Evolutionary conservation across 139 green algal species (phyloP).

Genomic region (Chlamydomonas asymmetrica): DNA sequence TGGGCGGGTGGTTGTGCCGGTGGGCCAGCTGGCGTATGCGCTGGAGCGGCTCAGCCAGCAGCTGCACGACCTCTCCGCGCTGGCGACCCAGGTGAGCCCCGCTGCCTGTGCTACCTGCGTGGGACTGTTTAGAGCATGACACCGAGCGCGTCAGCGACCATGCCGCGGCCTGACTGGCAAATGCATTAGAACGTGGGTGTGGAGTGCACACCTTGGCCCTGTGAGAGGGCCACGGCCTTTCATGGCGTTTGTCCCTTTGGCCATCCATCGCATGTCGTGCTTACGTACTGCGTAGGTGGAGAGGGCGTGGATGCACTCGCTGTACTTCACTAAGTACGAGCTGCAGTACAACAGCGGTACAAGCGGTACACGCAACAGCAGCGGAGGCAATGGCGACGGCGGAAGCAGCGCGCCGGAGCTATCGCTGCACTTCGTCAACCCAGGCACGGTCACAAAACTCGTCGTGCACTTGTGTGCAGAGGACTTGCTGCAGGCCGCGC

Average conservation of each 20-base stretch:
- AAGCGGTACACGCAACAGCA: too few relatives aligned
- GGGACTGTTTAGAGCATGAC: neutral
- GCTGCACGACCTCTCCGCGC: constrained; percentile 2
- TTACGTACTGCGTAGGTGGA: too few relatives aligned
- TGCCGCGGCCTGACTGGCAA: constrained; percentile 4
- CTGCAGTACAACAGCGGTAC: too few relatives aligned
- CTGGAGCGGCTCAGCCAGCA: constrained; percentile 1
- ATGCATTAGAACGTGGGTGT: constrained; percentile 5
- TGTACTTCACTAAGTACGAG: too few relatives aligned
- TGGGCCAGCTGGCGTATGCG: neutral
- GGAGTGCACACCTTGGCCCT: neutral
- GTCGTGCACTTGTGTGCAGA: constrained; percentile 3
- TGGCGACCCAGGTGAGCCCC: constrained; percentile 3
- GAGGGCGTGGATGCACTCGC: too few relatives aligned
- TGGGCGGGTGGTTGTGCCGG: too few relatives aligned
- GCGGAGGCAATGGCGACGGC: neutral
- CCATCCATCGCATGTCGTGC: too few relatives aligned
- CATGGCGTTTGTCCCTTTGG: too few relatives aligned
- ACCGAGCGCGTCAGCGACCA: too few relatives aligned
- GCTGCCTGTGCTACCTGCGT: neutral
- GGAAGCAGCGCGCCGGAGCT: neutral
- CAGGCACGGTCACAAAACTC: neutral
- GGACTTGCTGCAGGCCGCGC: neutral
- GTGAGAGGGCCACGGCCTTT: neutral
- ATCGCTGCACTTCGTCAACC: constrained; percentile 13